Base-by-base conservation (phyloP, 495 filamentous ascomycete species). In the Talaromyces adpressus region DNA sequence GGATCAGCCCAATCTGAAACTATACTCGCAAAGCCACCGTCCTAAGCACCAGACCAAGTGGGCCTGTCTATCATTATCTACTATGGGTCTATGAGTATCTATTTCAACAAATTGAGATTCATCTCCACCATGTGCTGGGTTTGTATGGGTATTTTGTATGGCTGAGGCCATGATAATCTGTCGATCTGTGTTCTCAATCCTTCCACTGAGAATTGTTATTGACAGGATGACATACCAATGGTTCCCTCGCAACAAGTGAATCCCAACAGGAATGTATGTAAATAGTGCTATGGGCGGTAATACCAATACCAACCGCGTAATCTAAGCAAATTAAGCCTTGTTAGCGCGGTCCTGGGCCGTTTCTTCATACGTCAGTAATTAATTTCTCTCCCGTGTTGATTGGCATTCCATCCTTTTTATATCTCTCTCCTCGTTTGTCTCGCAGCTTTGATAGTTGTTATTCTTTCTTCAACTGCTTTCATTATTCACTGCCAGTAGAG, bases 391-490 rank as follows among this genome's bases (percentile, higher is more conserved):
- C 61, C 58, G 62, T 65, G 60, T 41, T 61, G 64, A 59, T 67
- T 62, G 29, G 39, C 63, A 54, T 62, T 51, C 23, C 47, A 57
- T 59, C 59, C 64, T 66, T 34, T 64, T 56, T 63, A 34, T 30
- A 27, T 61, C 54, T 58, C 34, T 62, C 25, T 30, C n/a, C 25
- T 30, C 30, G 11, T 29, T 62, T 27, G 9, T 49, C 27, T 49
- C 27, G 7, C 59, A 16, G n/a, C 66, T 64, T 67, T 65, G 45
- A 54, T 25, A 62, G 45, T 64, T 67, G 65, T 64, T 71, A 64
- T 67, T 74, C 70, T 57, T 68, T 70, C 68, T 22, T 66, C 62
- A 56, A 23, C 11, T 36, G 32, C 7, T 66, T 61, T 32, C 41
- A 34, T 56, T 57, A 75, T 27, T 47, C 11, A 49, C 6, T 49